These are phyloP conservation scores for Ophiosphaerella korrae DNA, from an alignment of 2,329 filamentous ascomycete species.

Conservation along the genomic window DNA sequence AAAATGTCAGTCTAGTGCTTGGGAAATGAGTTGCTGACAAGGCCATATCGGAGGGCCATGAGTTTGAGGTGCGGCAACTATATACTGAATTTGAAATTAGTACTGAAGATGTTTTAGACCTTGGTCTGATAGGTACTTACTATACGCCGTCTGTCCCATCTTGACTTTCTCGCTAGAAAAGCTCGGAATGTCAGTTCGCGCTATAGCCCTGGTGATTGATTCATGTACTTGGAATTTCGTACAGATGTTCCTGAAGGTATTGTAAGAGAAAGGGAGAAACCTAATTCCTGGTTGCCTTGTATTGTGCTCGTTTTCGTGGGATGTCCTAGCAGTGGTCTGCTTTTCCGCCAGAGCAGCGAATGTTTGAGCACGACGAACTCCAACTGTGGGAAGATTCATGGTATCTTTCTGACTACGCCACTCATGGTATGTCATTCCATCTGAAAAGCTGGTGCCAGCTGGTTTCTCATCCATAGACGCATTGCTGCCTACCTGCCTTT, in stretches of 20 bases:
- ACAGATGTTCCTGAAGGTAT: slow-evolving; percentile 14
- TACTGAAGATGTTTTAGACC: neutral
- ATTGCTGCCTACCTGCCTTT: neutral
- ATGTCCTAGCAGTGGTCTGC: neutral
- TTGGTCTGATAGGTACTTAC: slow-evolving; percentile 3
- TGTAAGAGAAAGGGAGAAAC: slow-evolving; percentile 12
- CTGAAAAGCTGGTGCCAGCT: too few species aligned
- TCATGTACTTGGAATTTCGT: slow-evolving; percentile 13
- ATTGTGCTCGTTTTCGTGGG: neutral
- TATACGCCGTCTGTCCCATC: slow-evolving; percentile 12
- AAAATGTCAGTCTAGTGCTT: slow-evolving; percentile 9
- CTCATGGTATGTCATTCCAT: too few species aligned
- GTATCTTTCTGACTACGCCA: too few species aligned
- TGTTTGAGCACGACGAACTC: neutral
- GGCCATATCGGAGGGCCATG: slow-evolving; percentile 22
- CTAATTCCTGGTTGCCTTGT: neutral
- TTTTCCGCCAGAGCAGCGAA: too few species aligned
- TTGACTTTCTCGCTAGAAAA: slow-evolving; percentile 12
- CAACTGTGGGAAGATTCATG: too few species aligned
- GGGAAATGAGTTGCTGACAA: slow-evolving; percentile 19
- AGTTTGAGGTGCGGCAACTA: slow-evolving; percentile 21
- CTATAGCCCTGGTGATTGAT: slow-evolving; percentile 16
- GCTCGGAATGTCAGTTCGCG: slow-evolving; percentile 17
- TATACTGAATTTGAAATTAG: slow-evolving; percentile 16
- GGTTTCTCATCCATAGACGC: too few species aligned